Base-by-base conservation (phyloP, 805 yeast genomes). In the Cyberlindnera maritima region DNA sequence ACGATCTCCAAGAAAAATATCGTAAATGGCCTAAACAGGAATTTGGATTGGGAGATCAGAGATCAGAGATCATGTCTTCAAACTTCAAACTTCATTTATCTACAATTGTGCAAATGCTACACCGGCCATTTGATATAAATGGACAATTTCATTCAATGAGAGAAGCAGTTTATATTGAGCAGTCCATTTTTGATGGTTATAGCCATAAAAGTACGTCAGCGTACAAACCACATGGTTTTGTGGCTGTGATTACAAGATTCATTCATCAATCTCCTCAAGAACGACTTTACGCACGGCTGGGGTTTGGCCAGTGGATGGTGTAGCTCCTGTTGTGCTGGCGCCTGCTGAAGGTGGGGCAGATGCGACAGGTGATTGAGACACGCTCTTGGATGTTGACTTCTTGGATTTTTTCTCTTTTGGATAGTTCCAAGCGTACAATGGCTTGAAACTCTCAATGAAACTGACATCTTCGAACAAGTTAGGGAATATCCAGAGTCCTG, bases 401-500 rank as follows among this genome's bases (percentile, higher is more conserved):
- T 53, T 56, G 31, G 60, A 60, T 36, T 50, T 55, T 6, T 45
- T 29, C 49, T 47, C 48, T 35, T 63, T 63, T 15, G 70, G 66
- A 19, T 62, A 67, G 41, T 71, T 57, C 58, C 61, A 58, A 17
- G 49, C 94, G 62, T 86, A 94, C n/a, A 84, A 56, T 4, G 99
- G 99, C 55, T 76, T 76, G 72, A 94, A 94, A 72, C 96, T 86
- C 49, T 92, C 98, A 50, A 92, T 62, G 53, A 94, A 85, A 20
- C 97, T 96, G 58, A 95, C 91, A 62, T 94, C 99, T 52, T 84
- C 99, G 68, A 91, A 94, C 62, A 94, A 74, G 63, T 92, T 92
- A 47, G 99, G 99, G 76, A 89, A 92, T 39, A 94, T 64, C 99
- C 99, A 94, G 63, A 94, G 76, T n/a, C 96, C 96, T 36, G 81